Evolutionary conservation across 805 yeast genomes (phyloP).

Genomic region (Clavispora carvajalis): DNA sequence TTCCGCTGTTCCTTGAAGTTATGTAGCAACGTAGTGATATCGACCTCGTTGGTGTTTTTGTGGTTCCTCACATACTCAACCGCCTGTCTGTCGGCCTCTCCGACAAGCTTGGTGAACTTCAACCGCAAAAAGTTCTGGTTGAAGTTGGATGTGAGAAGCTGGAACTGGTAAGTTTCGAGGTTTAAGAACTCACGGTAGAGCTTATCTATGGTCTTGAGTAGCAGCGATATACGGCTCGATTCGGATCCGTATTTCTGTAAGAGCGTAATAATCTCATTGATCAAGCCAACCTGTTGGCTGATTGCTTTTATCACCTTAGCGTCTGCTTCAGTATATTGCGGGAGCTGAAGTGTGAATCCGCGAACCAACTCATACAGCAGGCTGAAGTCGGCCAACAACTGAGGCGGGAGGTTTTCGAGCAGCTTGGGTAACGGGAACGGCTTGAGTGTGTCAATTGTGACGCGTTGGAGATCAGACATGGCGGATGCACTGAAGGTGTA

Average conservation of each 20-base stretch:
- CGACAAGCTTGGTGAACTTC: slow-evolving; percentile 7
- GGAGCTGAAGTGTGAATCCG: slow-evolving; percentile 20
- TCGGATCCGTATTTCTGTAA: slow-evolving; percentile 15
- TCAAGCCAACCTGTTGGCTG: slow-evolving; percentile 8
- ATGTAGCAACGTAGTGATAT: slow-evolving; percentile 14
- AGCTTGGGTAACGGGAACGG: slow-evolving; percentile 26
- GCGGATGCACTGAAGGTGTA: not conserved
- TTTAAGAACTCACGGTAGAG: slow-evolving; percentile 28
- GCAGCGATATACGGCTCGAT: slow-evolving; percentile 19
- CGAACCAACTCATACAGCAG: slow-evolving; percentile 25
- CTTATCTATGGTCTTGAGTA: slow-evolving; percentile 18
- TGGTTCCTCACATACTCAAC: slow-evolving; percentile 1
- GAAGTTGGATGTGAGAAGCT: slow-evolving; percentile 32
- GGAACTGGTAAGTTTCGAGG: slow-evolving; percentile 35
- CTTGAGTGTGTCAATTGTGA: slow-evolving; percentile 7
- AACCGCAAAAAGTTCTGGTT: slow-evolving; percentile 21
- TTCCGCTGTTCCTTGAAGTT: slow-evolving; percentile 21
- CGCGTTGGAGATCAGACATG: not conserved
- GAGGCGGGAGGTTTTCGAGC: slow-evolving; percentile 25
- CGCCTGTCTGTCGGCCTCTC: slow-evolving; percentile 4
- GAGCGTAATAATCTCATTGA: slow-evolving; percentile 19
- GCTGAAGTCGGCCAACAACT: slow-evolving; percentile 21
- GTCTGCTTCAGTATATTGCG: slow-evolving; percentile 18
- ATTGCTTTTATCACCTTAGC: slow-evolving; percentile 11
- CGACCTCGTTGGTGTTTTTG: slow-evolving; percentile 8